Conservation (phyloP, 129 eudicot species). For the Centaurea solstitialis region DNA sequence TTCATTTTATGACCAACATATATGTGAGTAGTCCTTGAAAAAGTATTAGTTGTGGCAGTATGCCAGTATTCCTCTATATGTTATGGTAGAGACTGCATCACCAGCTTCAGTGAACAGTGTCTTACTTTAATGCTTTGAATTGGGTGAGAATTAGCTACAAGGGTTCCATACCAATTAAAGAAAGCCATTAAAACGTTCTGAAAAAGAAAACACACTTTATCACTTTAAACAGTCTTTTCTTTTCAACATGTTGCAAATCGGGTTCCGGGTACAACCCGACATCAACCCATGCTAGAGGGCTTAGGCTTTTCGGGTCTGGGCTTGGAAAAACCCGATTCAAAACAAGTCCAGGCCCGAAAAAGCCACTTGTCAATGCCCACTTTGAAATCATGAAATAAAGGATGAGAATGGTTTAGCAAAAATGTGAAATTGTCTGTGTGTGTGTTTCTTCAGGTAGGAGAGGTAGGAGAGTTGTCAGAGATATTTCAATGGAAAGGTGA, state of each 20-base stretch:
- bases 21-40: background rate
- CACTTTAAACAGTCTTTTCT: background rate
- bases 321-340: no score
- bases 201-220: background rate
- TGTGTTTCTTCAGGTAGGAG: conserved; percentile 28
- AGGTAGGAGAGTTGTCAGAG: conserved; percentile 77
- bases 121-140: conserved; percentile 19
- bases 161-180: conserved; percentile 16
- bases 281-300: no score
- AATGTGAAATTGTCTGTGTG: background rate
- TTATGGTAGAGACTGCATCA: conserved; percentile 4
- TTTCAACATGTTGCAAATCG: background rate
- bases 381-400: background rate
- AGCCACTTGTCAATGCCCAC: no score
- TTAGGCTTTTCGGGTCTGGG: no score
- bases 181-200: conserved; percentile 1
- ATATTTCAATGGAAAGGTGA: conserved; percentile 93
- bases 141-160: conserved; percentile 29
- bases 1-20: background rate
- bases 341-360: no score
- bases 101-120: conserved; percentile 10
- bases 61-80: conserved; percentile 1
- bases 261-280: no score
- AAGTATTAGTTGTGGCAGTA: conserved; percentile 16
- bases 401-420: background rate